Base-by-base conservation (phyloP, 352 stramenopile species). In the Thraustochytrium sp. region DNA sequence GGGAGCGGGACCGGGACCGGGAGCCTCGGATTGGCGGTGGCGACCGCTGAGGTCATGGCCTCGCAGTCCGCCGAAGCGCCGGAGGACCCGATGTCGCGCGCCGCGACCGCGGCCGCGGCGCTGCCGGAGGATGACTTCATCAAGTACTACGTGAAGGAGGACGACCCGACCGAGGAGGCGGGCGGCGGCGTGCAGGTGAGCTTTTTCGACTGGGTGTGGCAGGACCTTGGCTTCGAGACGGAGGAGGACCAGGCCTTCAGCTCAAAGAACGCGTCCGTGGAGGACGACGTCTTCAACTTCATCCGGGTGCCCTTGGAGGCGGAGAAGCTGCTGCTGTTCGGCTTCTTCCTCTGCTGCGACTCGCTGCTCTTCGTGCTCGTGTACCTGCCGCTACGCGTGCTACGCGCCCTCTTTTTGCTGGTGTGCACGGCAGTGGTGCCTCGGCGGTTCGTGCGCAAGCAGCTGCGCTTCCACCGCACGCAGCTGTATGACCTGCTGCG, bases 311-410 rank as follows among this genome's bases (percentile, higher is more conserved):
- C 92, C 3, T 84, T 85, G 16, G 86, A 89, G 42, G 75, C 95
- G 23, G 92, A 96, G 88, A 85, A 87, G 72, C 88, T 98, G 36
- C 92, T 98, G 61, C 84, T 91, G 11, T 98, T 98, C 85, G 95
- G 95, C 29, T 92, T 98, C 59, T 91, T 97, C 13, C 90, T 98
- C 37, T 97, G 93, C 73, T 87, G 98, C 29, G 96, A 99, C 89
- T 97, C 93, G 59, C 98, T 99, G 84, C 87, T 99, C 3, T 98
- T 98, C 89, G 90, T 97, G 46, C 93, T 98, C 75, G 98, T 96
- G 64, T 97, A 98, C 86, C 88, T 98, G 38, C 96, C 96, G 13
- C 85, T 99, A 65, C 85, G 92, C 85, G 91, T 98, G 82, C 84
- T 97, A 59, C 91, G 93, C 72, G 87, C 88, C 38, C 88, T 92